Conservation (phyloP, 805 yeast species). For the Cephaloascus fragrans region DNA sequence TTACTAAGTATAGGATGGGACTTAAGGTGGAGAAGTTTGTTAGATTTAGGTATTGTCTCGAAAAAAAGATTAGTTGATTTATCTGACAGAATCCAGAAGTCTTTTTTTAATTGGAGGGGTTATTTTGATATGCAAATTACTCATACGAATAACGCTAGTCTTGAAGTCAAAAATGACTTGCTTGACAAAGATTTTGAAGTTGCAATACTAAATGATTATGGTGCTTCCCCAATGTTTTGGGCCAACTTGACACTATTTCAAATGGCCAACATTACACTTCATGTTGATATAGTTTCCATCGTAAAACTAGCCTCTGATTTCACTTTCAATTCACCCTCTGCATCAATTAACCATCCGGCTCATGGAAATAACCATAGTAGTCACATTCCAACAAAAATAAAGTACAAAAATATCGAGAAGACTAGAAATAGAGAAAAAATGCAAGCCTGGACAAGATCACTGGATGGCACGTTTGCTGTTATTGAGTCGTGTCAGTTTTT, state of each 20-base stretch:
- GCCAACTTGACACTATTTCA: slow-evolving; percentile 16
- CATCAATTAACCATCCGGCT: too few species aligned
- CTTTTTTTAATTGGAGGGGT: slow-evolving; percentile 22
- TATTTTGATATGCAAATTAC: slow-evolving; percentile 24
- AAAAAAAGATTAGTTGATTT: slow-evolving; percentile 16
- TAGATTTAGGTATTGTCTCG: slow-evolving; percentile 24
- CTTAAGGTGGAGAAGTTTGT: slow-evolving; percentile 16
- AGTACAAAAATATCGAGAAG: slow-evolving; percentile 6
- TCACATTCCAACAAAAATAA: slow-evolving; percentile 1
- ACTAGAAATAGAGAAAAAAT: slow-evolving; percentile 7
- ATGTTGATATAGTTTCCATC: slow-evolving; percentile 12
- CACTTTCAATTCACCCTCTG: slow-evolving; percentile 6
- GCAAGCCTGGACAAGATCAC: slow-evolving; percentile 14
- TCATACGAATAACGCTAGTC: slow-evolving; percentile 8
- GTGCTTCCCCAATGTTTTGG: slow-evolving; percentile 22
- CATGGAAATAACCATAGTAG: neutral
- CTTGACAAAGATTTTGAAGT: neutral
- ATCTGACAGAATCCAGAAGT: slow-evolving; percentile 16
- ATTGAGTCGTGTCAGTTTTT: slow-evolving; percentile 16
- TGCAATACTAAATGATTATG: slow-evolving; percentile 16
- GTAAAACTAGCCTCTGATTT: slow-evolving; percentile 3
- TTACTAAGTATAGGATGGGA: slow-evolving; percentile 20
- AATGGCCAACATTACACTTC: slow-evolving; percentile 14
- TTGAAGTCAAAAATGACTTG: neutral
- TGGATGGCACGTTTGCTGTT: slow-evolving; percentile 13